Conservation (phyloP, 179 eudicot genomes). For the Silene vulgaris region DNA sequence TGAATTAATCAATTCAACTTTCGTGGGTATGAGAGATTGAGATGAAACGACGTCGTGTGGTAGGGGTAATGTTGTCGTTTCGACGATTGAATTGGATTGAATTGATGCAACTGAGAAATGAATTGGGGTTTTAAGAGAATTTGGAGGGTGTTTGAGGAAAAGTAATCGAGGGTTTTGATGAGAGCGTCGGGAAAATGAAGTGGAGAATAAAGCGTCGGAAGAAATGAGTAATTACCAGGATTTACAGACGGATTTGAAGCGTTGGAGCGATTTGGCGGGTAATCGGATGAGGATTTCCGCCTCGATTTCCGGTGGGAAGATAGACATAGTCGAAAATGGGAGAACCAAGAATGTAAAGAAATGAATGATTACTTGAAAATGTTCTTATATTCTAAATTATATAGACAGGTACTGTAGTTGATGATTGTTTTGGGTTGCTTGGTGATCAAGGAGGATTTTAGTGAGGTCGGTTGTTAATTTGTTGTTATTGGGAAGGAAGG, state of each 20-base stretch:
- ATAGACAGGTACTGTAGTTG: no score
- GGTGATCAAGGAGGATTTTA: background rate
- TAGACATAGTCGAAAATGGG: no score
- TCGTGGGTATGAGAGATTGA: background rate
- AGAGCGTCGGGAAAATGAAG: background rate
- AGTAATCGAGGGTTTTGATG: conserved; percentile 16
- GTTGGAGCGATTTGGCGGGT: conserved; percentile 28
- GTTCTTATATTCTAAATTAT: no score
- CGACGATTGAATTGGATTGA: background rate
- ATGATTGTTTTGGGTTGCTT: background rate
- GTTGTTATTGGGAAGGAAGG: no score
- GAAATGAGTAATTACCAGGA: conserved; percentile 19
- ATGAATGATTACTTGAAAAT: no score
- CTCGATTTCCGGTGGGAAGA: conserved; percentile 22
- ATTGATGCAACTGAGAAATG: conserved; percentile 22
- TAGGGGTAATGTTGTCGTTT: background rate
- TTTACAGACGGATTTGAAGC: conserved; percentile 26
- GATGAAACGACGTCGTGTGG: background rate
- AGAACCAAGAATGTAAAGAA: no score
- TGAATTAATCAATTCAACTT: conserved; percentile 20
- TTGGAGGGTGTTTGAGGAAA: conserved; percentile 25
- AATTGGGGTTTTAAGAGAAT: conserved; percentile 7
- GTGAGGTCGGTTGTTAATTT: no score
- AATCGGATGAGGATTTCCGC: conserved; percentile 23
- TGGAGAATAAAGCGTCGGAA: conserved; percentile 13